Conservation (phyloP, 2,329 filamentous ascomycete genomes). For the Colletotrichum sublineola region DNA sequence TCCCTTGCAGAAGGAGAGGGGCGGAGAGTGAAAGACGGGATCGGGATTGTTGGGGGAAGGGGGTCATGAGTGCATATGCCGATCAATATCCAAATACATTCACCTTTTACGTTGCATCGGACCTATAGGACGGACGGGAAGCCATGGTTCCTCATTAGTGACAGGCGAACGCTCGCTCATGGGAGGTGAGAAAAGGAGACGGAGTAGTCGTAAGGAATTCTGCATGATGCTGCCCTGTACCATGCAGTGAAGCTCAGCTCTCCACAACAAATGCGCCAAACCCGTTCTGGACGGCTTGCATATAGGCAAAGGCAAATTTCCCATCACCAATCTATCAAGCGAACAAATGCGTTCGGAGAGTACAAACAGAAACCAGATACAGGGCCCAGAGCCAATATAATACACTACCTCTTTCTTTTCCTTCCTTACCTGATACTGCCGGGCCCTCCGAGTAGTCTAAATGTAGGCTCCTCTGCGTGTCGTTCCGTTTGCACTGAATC, state of each 20-base stretch:
- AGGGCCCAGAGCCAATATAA: not conserved
- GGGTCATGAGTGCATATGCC: constrained; percentile 9
- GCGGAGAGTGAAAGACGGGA: not conserved
- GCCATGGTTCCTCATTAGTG: constrained; percentile 17
- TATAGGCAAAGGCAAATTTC: constrained; percentile 13
- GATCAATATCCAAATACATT: constrained; percentile 9
- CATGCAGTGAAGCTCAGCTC: constrained; percentile 13
- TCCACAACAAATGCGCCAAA: constrained; percentile 10
- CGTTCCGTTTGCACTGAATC: not conserved
- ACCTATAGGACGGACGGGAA: constrained; percentile 15
- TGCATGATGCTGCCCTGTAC: not conserved
- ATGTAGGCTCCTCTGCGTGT: constrained; percentile 6
- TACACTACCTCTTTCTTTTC: not conserved
- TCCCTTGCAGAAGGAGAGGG: not conserved
- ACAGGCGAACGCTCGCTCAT: not conserved
- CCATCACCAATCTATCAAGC: not conserved
- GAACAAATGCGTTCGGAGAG: not conserved
- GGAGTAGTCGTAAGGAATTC: no score
- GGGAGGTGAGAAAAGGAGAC: not conserved
- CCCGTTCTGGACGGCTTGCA: constrained; percentile 13
- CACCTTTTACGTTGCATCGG: constrained; percentile 12
- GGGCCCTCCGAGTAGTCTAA: constrained; percentile 5
- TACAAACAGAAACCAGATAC: not conserved
- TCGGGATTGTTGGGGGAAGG: not conserved
- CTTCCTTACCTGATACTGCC: constrained; percentile 26